Evolutionary conservation across 2,329 filamentous ascomycete species (phyloP).

Genomic region (Venturia asperata): DNA sequence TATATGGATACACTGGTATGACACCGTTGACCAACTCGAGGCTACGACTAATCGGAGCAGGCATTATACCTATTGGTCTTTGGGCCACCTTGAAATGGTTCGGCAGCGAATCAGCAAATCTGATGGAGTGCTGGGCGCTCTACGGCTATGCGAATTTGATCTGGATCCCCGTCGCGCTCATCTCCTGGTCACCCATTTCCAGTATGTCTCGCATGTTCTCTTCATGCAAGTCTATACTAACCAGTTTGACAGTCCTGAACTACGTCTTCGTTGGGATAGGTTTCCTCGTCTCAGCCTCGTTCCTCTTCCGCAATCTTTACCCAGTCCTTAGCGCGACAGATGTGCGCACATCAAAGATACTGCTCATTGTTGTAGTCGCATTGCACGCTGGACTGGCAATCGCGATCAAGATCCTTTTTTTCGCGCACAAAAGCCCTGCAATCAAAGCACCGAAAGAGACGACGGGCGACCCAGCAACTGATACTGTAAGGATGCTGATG

Average conservation of each 20-base stretch:
- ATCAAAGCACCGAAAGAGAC: conserved; percentile 1
- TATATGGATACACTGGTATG: conserved; percentile 80
- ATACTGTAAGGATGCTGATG: conserved; percentile 7
- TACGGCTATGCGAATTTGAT: conserved; percentile 97
- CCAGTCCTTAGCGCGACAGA: conserved; percentile 91
- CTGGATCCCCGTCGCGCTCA: conserved; percentile 90
- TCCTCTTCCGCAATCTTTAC: conserved; percentile 33
- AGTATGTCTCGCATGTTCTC: conserved; percentile 31
- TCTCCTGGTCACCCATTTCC: conserved; percentile 80
- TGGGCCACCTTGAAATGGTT: conserved; percentile 93
- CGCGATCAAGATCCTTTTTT: conserved; percentile 20
- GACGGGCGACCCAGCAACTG: not conserved
- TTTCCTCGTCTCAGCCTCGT: conserved; percentile 33
- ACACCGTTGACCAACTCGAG: not conserved
- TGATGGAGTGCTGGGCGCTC: conserved; percentile 90
- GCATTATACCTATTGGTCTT: conserved; percentile 73
- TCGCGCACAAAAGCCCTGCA: conserved; percentile 13
- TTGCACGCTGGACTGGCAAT: conserved; percentile 70
- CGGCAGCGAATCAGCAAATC: conserved; percentile 83
- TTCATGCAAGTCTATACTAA: conserved; percentile 1
- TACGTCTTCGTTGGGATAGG: conserved; percentile 80
- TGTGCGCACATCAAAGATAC: conserved; percentile 78
- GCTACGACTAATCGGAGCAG: conserved; percentile 25
- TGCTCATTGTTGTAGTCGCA: conserved; percentile 75
- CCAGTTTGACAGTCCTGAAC: conserved; percentile 57